Base-by-base conservation (phyloP, 2,329 filamentous ascomycete genomes). In the Aspergillus pseudoterreus region DNA sequence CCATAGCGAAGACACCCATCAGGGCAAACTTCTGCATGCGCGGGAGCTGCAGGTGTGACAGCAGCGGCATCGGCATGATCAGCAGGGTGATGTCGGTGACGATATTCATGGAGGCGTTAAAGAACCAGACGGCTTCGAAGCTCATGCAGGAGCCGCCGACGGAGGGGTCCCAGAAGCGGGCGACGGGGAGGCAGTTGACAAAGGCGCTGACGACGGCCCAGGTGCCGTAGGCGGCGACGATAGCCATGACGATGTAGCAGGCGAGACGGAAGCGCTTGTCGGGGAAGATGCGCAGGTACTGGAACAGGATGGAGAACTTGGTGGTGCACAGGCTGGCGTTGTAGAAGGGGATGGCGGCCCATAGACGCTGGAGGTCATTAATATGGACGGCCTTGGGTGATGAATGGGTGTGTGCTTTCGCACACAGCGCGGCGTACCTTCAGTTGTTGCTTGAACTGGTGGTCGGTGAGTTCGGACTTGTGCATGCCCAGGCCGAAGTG, bases 261-360 rank as follows among this genome's bases (percentile, higher is more conserved):
- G 60, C 51, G 6, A 64, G 50, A 17, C 72, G 63, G 41, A 66
- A 69, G 33, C 49, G 53, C 17, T 54, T 63, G 44, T 59, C 57
- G 43, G 59, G 64, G 60, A 77, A 75, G 49, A 78, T 70, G 27
- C 75, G 73, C 10, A 77, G 64, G 53, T 77, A 76, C 61, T 77
- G 74, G 35, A 74, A 66, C 21, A 77, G 63, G 49, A 77, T 74
- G 39, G 73, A 76, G 51, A 71, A 65, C 57, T 76, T 76, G 36
- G 71, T 74, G 51, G 66, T 67, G 45, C 53, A 58, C 39, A 71
- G 51, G 50, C 65, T 68, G 22, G 62, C 59, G 39, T 67, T 68
- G 56, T 70, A 70, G 46, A 68, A 54, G 8, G 66, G 63, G 19
- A 68, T 68, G 27, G 66, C 62, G 10, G 57, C 60, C 65, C 65